phyloP scores from a whole-genome alignment of 1,139 yeast species.

The Trichomonascaceae sp. region DNA sequence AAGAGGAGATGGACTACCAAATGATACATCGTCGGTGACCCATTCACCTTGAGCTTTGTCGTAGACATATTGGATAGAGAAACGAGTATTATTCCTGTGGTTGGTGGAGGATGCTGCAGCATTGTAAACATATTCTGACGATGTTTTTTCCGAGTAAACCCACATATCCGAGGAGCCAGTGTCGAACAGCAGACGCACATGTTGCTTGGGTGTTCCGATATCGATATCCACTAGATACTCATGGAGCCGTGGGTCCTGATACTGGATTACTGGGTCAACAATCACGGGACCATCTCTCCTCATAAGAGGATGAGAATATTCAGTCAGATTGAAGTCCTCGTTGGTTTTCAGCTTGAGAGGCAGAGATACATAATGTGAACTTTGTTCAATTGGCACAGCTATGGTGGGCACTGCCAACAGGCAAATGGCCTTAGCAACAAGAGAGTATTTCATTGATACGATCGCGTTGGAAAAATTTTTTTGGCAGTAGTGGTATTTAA shows the following conservation, averaged over 20 bases:
- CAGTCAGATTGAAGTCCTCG: neutral
- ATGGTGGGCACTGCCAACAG: neutral
- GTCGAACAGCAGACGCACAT: constrained; percentile 37
- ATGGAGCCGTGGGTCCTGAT: neutral
- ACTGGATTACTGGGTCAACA: neutral
- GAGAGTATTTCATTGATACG: neutral
- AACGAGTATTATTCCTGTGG: constrained; percentile 15
- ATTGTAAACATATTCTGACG: constrained; percentile 17
- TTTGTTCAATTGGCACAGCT: neutral
- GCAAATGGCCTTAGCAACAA: neutral
- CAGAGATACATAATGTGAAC: neutral
- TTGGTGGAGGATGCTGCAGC: constrained; percentile 22
- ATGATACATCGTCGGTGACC: constrained; percentile 40
- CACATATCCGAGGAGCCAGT: constrained; percentile 46
- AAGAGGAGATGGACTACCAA: constrained; percentile 33
- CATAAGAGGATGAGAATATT: neutral
- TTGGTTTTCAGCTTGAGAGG: neutral
- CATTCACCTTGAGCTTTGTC: constrained; percentile 39
- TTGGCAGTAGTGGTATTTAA: neutral
- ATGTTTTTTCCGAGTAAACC: constrained; percentile 33
- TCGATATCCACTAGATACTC: constrained; percentile 40
- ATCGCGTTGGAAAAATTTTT: neutral
- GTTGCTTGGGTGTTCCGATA: constrained; percentile 39
- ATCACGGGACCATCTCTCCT: neutral
- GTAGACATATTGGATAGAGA: constrained; percentile 23